phyloP scores from a whole-genome alignment of 441 rosid species.

The Aquilaria agallochum region DNA sequence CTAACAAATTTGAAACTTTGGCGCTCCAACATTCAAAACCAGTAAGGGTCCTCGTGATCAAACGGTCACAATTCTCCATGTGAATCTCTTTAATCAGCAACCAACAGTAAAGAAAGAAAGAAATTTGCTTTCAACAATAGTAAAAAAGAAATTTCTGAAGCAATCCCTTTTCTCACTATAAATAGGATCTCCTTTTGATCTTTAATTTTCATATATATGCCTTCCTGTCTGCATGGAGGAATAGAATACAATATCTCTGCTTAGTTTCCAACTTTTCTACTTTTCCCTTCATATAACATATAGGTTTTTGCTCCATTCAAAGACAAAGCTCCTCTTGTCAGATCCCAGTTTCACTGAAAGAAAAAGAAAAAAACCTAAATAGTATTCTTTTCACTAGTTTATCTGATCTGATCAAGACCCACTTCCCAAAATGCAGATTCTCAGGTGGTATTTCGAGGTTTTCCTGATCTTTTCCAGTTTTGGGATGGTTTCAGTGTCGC shows the following conservation, averaged over 20 bases:
- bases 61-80: conserved; percentile 83
- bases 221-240: no score
- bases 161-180: conserved; percentile 32
- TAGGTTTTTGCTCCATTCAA: background rate
- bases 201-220: conserved; percentile 12
- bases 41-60: conserved; percentile 66
- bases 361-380: no score
- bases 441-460: conserved; percentile 44
- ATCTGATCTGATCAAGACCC: conserved; percentile 28
- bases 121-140: background rate
- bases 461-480: conserved; percentile 30
- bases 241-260: background rate
- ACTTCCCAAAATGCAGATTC: conserved; percentile 50
- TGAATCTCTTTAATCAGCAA: conserved; percentile 53
- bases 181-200: conserved; percentile 16
- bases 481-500: conserved; percentile 20
- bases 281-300: no score
- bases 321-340: no score
- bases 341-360: background rate
- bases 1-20: conserved; percentile 41
- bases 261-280: background rate
- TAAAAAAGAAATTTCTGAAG: no score
- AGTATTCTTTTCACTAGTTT: background rate
- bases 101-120: background rate
- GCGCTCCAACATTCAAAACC: conserved; percentile 87